Base-by-base conservation (phyloP, 495 filamentous ascomycete species). In the Chaetomium tenue region DNA sequence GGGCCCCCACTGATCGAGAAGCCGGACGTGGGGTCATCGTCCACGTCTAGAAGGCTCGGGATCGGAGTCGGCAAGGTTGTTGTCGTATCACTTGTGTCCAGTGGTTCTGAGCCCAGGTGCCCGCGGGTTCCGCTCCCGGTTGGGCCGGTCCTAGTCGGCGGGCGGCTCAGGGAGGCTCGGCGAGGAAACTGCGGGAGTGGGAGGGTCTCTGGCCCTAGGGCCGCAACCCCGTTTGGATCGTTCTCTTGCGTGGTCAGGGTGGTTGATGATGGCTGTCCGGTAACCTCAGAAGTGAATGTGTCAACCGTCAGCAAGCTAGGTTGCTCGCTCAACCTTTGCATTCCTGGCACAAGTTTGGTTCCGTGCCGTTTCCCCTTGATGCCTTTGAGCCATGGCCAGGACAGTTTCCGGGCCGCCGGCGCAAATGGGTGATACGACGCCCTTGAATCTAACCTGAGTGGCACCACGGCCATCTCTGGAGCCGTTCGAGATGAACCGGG, bases 341-440 rank as follows among this genome's bases (percentile, higher is more conserved):
- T 53, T 7, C 52, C 60, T 25, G 30, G 61, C 1, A 53, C 47
- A 2, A 73, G 40, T 23, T 58, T 63, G 4, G 55, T 28, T 22
- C 39, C 59, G 2, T 60, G 51, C 5, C 60, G 48, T 28, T 48
- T 63, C 23, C 53, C 13, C 30, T 54, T 20, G n/a, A 44, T 0
- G 44, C 63, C 28, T 7, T 65, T 68, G 53, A 68, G 50, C 72
- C 72, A 71, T 15, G 67, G 67, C 72, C 72, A 74, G 0, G 68
- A 62, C 23, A 70, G 60, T 16, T 66, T 72, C 9, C 63, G 61
- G 30, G 30, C 7, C 4, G 56, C 26, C n/a, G 55, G 25, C 18
- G 53, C 47, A 15, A 60, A 63, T 22, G 66, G 70, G 12, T 65
- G 51, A 12, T 68, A 58, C 0, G 40, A 58, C 4, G 63, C 20